A percentile compares a stretch with the other conserved stretches of the same genome.
Conservation (phyloP, 2,329 filamentous ascomycete genomes). For the Botrytis hyacinthi region DNA sequence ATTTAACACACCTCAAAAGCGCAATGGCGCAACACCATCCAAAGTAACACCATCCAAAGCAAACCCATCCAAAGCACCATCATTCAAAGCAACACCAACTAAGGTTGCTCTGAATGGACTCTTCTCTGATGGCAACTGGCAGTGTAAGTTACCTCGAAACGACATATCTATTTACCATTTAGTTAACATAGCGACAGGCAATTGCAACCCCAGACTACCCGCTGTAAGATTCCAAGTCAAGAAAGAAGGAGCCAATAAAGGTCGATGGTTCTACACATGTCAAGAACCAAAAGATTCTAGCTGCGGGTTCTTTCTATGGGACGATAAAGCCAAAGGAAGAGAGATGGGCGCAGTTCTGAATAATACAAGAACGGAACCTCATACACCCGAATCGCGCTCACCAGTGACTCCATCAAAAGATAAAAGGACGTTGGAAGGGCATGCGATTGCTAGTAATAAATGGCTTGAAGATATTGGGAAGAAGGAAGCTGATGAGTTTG, state of each 20-base stretch:
- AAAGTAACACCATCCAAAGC: constrained; percentile 5
- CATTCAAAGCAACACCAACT: constrained; percentile 5
- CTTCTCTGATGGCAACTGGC: constrained; percentile 22
- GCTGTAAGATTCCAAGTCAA: constrained; percentile 41
- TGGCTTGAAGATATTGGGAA: constrained; percentile 23
- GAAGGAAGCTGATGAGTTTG: constrained; percentile 35
- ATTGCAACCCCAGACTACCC: constrained; percentile 23
- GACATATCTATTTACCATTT: too few relatives aligned
- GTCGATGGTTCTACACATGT: constrained; percentile 54
- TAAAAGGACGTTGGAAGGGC: constrained; percentile 25
- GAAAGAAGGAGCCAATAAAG: constrained; percentile 50
- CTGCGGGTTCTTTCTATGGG: constrained; percentile 59
- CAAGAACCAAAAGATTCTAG: constrained; percentile 45
- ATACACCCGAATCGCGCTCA: constrained; percentile 19
- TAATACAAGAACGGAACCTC: constrained; percentile 46
- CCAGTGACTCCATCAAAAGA: constrained; percentile 24
- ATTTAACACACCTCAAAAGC: constrained; percentile 19
- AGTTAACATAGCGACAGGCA: constrained; percentile 12
- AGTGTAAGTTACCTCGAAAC: constrained; percentile 6
- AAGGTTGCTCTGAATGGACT: constrained; percentile 22
- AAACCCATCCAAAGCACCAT: constrained; percentile 3
- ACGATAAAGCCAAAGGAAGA: constrained; percentile 50
- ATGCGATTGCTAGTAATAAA: constrained; percentile 25
- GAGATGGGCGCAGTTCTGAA: constrained; percentile 46
- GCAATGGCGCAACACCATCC: background rate